A percentile compares a stretch with the other conserved stretches of the same genome.
Evolutionary conservation across 148 eudicot genomes (phyloP).

Genomic region (Selenicereus undatus): DNA sequence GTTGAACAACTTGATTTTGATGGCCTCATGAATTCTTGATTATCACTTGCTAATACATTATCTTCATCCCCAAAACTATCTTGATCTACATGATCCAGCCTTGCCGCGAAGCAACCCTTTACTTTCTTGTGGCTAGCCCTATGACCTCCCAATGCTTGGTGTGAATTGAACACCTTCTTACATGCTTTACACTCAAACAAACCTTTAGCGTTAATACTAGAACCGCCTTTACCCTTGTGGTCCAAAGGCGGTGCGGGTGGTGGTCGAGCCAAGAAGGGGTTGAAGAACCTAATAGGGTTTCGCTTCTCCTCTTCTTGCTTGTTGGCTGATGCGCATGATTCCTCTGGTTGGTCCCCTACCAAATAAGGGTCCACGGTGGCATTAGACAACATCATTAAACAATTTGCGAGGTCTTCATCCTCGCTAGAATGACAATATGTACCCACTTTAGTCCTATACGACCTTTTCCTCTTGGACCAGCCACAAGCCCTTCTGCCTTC

Average conservation of each 20-base stretch:
- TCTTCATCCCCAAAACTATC: constrained; percentile 21
- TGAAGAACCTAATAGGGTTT: constrained; percentile 7
- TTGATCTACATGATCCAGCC: constrained; percentile 29
- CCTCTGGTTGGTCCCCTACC: constrained; percentile 21
- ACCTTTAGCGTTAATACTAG: constrained; percentile 29
- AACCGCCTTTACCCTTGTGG: constrained; percentile 31
- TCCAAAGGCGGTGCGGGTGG: neutral
- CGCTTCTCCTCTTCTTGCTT: constrained; percentile 25
- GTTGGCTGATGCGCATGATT: constrained; percentile 27
- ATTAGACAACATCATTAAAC: constrained; percentile 50
- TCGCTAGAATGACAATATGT: constrained; percentile 40
- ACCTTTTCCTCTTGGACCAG: constrained; percentile 76
- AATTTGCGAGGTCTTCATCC: constrained; percentile 57
- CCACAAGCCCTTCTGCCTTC: constrained; percentile 30
- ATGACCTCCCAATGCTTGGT: constrained; percentile 75
- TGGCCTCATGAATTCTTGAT: constrained; percentile 31
- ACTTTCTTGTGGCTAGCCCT: constrained; percentile 76
- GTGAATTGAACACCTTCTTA: constrained; percentile 60
- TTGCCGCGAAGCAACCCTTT: constrained; percentile 58
- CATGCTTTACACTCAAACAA: constrained; percentile 64
- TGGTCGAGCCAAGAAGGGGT: constrained; percentile 4
- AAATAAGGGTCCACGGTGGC: constrained; percentile 23
- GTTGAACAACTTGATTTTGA: constrained; percentile 33
- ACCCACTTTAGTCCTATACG: constrained; percentile 54
- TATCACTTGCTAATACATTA: constrained; percentile 8